Evolutionary conservation across 257 asterid species (phyloP).

Genomic region (Ilex asprella): DNA sequence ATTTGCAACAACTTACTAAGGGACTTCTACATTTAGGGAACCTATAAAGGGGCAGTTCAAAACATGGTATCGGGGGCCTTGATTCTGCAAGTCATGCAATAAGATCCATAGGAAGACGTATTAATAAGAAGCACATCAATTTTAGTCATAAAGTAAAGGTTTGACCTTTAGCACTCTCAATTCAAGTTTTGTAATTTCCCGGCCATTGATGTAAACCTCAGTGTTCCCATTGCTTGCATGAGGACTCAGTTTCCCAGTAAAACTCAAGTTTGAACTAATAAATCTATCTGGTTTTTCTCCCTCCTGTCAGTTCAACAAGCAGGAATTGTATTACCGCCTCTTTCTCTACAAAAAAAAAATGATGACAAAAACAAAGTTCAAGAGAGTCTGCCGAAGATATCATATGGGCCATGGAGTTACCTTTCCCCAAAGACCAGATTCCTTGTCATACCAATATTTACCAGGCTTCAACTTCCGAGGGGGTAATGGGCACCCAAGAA

Average conservation of each 20-base stretch:
- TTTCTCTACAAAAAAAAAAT: slow-evolving; percentile 4
- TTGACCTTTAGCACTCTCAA: slow-evolving; percentile 77
- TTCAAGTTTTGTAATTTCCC: slow-evolving; percentile 90
- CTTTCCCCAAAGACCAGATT: slow-evolving; percentile 96
- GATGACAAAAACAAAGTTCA: slow-evolving; percentile 1
- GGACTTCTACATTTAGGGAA: no score
- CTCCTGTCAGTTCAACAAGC: slow-evolving; percentile 47
- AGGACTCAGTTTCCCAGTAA: slow-evolving; percentile 80
- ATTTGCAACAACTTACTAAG: no score
- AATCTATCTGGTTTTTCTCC: slow-evolving; percentile 88
- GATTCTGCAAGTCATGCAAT: no score
- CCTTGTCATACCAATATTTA: slow-evolving; percentile 91
- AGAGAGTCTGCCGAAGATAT: slow-evolving; percentile 3
- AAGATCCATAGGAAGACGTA: neutral
- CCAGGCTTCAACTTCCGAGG: slow-evolving; percentile 89
- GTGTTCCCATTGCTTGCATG: slow-evolving; percentile 89
- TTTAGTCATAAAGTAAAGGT: slow-evolving; percentile 4
- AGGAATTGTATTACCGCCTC: slow-evolving; percentile 24
- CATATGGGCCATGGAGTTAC: slow-evolving; percentile 26
- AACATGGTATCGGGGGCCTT: no score
- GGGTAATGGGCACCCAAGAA: slow-evolving; percentile 72
- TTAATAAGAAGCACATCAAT: neutral
- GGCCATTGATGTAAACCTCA: slow-evolving; percentile 88
- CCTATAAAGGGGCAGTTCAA: no score
- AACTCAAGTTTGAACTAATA: slow-evolving; percentile 76